These are phyloP conservation scores for Ophiocordyceps camponoti-leonardi DNA, from an alignment of 2,329 filamentous ascomycete genomes.

Conservation along the genomic window DNA sequence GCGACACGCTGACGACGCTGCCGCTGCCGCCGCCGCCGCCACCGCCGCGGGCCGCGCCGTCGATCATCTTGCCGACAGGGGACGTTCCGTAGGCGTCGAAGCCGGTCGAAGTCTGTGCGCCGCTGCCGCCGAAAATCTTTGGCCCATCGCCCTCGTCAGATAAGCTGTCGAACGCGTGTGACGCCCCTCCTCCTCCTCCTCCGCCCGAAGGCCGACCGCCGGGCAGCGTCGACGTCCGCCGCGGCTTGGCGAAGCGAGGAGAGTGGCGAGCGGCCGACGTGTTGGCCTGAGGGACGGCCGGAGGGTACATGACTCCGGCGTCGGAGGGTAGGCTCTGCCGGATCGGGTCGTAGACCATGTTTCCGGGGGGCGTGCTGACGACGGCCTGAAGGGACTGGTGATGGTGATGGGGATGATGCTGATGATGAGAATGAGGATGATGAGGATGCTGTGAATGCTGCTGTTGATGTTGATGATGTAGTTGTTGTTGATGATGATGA, in stretches of 20 bases:
- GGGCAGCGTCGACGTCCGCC: slow-evolving; percentile 8
- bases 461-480: background rate
- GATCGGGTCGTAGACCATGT: slow-evolving; percentile 44
- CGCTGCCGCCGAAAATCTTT: slow-evolving; percentile 15
- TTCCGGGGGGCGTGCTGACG: slow-evolving; percentile 33
- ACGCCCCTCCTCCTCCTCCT: no score
- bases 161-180: slow-evolving; percentile 11
- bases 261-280: slow-evolving; percentile 30
- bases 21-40: background rate
- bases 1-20: no score
- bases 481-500: background rate
- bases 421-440: no score
- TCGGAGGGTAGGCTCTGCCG: slow-evolving; percentile 34
- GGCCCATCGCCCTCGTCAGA: slow-evolving; percentile 12
- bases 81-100: slow-evolving; percentile 27
- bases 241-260: slow-evolving; percentile 12
- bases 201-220: no score
- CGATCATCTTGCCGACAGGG: slow-evolving; percentile 22
- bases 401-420: background rate
- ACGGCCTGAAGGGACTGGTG: slow-evolving; percentile 1
- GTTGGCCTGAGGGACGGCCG: slow-evolving; percentile 30
- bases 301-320: slow-evolving; percentile 26
- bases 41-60: no score
- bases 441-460: background rate
- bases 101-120: slow-evolving; percentile 22